Conservation (phyloP, 768 basidiomycete species). For the Auricularia sp. region DNA sequence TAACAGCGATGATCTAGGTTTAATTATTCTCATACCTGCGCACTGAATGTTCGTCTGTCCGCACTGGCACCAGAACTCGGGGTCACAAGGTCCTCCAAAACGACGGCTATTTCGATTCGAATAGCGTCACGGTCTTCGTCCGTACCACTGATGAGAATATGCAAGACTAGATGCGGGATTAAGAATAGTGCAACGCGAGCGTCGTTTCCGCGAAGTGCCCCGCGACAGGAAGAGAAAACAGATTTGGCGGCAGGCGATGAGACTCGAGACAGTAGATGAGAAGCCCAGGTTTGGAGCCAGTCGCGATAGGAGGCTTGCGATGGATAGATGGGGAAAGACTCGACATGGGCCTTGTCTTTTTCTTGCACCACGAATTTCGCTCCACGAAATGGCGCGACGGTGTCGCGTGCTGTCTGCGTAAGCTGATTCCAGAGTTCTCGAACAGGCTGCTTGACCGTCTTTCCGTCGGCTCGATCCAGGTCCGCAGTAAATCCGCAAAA, state of each 20-base stretch:
- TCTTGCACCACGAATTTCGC: conserved; percentile 48
- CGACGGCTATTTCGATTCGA: conserved; percentile 62
- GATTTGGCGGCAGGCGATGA: conserved; percentile 45
- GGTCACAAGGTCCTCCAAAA: conserved; percentile 81
- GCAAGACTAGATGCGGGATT: conserved; percentile 84
- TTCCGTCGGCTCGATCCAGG: conserved; percentile 36
- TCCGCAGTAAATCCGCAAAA: conserved; percentile 79
- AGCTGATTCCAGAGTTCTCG: conserved; percentile 70
- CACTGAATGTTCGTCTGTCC: conserved; percentile 82
- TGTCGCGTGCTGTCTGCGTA: conserved; percentile 77
- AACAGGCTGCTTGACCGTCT: conserved; percentile 43
- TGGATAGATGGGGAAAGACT: conserved; percentile 67
- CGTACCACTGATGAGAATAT: conserved; percentile 67
- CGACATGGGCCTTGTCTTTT: conserved; percentile 21
- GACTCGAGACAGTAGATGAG: conserved; percentile 61
- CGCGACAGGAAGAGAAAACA: conserved; percentile 72
- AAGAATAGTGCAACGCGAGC: conserved; percentile 89
- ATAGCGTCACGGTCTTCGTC: conserved; percentile 55
- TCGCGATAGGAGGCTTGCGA: conserved; percentile 76
- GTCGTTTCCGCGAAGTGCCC: conserved; percentile 76
- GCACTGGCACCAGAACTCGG: conserved; percentile 42
- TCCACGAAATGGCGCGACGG: conserved; percentile 73
- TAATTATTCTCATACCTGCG: conserved; percentile 51
- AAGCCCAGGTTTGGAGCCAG: conserved; percentile 89
- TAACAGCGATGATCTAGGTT: not conserved